These are phyloP conservation scores for Trichoderma hamatum DNA, from an alignment of 2,329 filamentous ascomycete genomes.

Conservation along the genomic window DNA sequence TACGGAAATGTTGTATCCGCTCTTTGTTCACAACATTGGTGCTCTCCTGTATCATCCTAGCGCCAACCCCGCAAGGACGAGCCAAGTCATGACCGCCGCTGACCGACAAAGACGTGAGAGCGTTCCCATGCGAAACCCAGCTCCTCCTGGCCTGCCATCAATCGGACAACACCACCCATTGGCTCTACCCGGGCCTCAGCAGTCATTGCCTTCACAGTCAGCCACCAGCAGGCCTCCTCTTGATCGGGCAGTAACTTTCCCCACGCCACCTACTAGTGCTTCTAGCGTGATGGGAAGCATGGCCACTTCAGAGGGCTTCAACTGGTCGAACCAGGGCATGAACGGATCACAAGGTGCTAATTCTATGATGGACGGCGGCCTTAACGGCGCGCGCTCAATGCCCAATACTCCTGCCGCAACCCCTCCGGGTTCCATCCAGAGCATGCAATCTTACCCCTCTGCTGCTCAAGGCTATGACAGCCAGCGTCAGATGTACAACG, in stretches of 20 bases:
- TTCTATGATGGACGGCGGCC: slow-evolving; percentile 75
- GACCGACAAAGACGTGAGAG: slow-evolving; percentile 76
- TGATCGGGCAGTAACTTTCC: slow-evolving; percentile 89
- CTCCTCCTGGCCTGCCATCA: slow-evolving; percentile 62
- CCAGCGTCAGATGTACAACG: slow-evolving; percentile 77
- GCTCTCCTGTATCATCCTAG: slow-evolving; percentile 91
- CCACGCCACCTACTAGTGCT: slow-evolving; percentile 90
- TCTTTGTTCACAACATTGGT: slow-evolving; percentile 97
- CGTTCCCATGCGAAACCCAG: slow-evolving; percentile 64
- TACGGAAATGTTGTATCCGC: slow-evolving; percentile 88
- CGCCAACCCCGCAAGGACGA: slow-evolving; percentile 74
- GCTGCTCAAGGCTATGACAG: slow-evolving; percentile 73
- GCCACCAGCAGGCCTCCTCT: slow-evolving; percentile 73
- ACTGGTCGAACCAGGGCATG: slow-evolving; percentile 72
- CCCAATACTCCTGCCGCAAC: slow-evolving; percentile 90
- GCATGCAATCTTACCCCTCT: slow-evolving; percentile 76
- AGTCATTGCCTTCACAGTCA: slow-evolving; percentile 66
- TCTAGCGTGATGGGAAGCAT: slow-evolving; percentile 79
- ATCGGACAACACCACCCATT: slow-evolving; percentile 65
- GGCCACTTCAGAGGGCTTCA: slow-evolving; percentile 75
- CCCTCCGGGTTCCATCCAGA: slow-evolving; percentile 78
- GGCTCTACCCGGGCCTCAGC: slow-evolving; percentile 63
- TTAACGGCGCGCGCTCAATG: slow-evolving; percentile 81
- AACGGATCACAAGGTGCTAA: slow-evolving; percentile 64
- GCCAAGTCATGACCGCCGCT: slow-evolving; percentile 83